Percentiles rank a stretch among this genome's conserved stretches.
These are phyloP conservation scores for Cardamine resedifolia DNA, from an alignment of 345 rosid genomes.

Conservation along the genomic window DNA sequence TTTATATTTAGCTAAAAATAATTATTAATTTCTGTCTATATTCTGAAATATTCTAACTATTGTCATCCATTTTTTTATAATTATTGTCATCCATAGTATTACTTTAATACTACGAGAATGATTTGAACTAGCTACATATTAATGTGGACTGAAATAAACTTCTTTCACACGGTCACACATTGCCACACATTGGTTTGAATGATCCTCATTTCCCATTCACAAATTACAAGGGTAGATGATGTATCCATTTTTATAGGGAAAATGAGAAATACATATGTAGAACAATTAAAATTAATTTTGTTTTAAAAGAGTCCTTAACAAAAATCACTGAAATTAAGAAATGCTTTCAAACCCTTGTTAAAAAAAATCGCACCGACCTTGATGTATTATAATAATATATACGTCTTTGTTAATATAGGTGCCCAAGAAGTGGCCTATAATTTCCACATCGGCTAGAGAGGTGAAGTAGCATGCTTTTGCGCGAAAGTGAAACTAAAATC, in stretches of 20 bases:
- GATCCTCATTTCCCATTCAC: neutral
- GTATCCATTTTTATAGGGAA: neutral
- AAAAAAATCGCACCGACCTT: neutral
- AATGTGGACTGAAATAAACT: neutral
- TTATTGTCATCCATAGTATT: neutral
- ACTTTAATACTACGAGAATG: neutral
- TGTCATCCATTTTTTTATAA: neutral
- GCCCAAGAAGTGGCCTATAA: constrained; percentile 23
- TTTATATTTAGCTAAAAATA: neutral
- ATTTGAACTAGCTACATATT: neutral
- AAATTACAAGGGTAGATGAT: neutral
- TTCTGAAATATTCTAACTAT: neutral
- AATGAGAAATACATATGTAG: neutral
- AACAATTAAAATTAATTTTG: neutral
- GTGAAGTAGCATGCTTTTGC: constrained; percentile 38
- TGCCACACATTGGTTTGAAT: neutral
- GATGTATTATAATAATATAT: neutral
- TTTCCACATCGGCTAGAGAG: constrained; percentile 29
- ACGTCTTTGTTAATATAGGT: constrained; percentile 1
- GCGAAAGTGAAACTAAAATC: constrained; percentile 36
- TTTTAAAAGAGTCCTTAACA: too few species aligned
- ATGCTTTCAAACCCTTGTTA: constrained; percentile 7
- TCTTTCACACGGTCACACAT: neutral
- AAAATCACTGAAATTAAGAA: too few species aligned
- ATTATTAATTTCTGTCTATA: neutral